Evolutionary conservation across 2,329 filamentous ascomycete genomes (phyloP), one percentile per base, ranked within the genome.

Genomic region (Arthrobotrys pseudoclavata): DNA sequence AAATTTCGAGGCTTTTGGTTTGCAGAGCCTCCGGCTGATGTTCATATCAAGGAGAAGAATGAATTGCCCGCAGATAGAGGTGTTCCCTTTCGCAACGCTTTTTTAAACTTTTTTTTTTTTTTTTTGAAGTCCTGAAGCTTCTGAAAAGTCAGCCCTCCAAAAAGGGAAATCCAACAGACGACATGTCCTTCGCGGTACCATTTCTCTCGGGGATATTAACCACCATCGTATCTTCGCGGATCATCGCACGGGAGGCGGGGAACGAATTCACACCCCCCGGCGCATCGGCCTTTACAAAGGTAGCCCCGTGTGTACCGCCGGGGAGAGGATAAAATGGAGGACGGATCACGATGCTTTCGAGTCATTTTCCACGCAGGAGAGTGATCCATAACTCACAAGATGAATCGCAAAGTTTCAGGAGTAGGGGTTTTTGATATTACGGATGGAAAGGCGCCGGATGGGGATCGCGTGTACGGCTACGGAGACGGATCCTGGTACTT

Each of bases 381-480:
- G 62, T n/a, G 31, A 53, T 66, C 1, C 53, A 13, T 29, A 66
- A 53, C 29, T 52, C 62, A n/a, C 9, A 40, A 4, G 47, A 53
- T 18, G 31, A 26, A 40, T 31, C 42, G 0, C 24, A 64, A 31
- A 37, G 10, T n/a, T 66, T 66, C 13, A 22, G 62, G 18, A 52
- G 24, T 15, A 37, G 62, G 47, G 53, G 62, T 53, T 66, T n/a
- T 66, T 42, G 53, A 66, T 42, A 53, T 66, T 26, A 66, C 62
- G 10, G 42, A 53, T 42, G 62, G 61, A 2, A 20, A 22, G 29
- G 42, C 42, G 24, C 61, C 61, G 29, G 61, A 64, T 64, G 61
- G 61, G n/a, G 40, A 50, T 64, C 10, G 61, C 61, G n/a, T 64
- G 52, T 64, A 64, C 61, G 18, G 61, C 42, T 50, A 64, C 61